Evolutionary conservation across 441 rosid species (phyloP).

Genomic region (Brassica balearica): DNA sequence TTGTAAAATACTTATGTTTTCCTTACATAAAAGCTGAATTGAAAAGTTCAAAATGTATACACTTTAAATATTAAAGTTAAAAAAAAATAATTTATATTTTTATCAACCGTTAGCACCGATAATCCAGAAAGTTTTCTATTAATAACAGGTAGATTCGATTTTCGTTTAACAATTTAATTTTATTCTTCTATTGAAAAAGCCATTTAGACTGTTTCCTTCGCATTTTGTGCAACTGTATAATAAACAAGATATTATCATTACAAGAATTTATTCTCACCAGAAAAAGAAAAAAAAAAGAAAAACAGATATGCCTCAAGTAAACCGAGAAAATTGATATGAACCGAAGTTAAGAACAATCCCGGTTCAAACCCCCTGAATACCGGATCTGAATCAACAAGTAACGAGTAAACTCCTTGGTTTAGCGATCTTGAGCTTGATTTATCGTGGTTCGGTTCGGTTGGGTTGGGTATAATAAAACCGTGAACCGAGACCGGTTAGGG

Average conservation of each 20-base stretch:
- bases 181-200: conserved; percentile 6
- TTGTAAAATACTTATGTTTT: not conserved
- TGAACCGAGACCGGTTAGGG: conserved; percentile 47
- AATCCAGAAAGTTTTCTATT: conserved; percentile 39
- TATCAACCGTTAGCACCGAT: conserved; percentile 22
- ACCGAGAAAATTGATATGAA: not conserved
- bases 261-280: conserved; percentile 12
- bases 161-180: conserved; percentile 6
- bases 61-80: too few species aligned
- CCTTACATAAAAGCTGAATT: conserved; percentile 9
- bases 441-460: conserved; percentile 1
- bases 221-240: conserved; percentile 47
- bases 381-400: too few species aligned
- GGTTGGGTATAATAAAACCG: not conserved
- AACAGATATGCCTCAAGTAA: conserved; percentile 15
- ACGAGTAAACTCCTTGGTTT: too few species aligned
- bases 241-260: conserved; percentile 27
- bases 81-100: too few species aligned
- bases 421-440: too few species aligned
- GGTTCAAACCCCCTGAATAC: not conserved
- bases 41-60: not conserved
- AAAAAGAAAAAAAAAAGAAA: not conserved
- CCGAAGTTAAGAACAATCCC: not conserved
- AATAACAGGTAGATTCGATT: conserved; percentile 43
- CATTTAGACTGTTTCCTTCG: conserved; percentile 45